Conservation (phyloP, 75 land plant species). For the Pinus albicaulis region DNA sequence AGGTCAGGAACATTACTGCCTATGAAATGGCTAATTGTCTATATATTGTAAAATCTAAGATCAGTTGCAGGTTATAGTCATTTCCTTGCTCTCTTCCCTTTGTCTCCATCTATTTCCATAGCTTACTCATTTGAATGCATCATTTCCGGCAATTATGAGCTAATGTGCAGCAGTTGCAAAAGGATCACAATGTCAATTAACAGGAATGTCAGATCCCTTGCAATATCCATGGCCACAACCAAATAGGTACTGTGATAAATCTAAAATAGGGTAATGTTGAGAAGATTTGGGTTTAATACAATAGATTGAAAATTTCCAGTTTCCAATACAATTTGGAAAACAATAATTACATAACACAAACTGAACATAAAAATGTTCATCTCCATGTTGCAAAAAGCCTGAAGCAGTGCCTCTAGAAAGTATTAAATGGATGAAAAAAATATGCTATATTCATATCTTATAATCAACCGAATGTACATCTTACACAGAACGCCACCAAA, state of each 20-base stretch:
- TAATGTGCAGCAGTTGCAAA: too few relatives aligned
- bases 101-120: neutral
- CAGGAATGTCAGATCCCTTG: neutral
- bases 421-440: neutral
- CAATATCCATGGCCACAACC: neutral
- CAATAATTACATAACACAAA: conserved; percentile 8
- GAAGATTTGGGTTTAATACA: neutral
- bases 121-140: neutral
- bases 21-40: neutral
- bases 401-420: neutral
- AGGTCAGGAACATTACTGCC: neutral
- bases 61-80: neutral
- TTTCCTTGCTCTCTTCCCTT: neutral
- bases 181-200: neutral
- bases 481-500: neutral
- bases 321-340: neutral
- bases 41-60: neutral
- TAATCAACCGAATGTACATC: conserved; percentile 1
- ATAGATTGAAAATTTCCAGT: neutral
- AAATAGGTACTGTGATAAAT: neutral
- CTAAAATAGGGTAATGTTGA: neutral
- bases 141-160: neutral
- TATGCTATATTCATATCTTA: neutral
- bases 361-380: conserved; percentile 1
- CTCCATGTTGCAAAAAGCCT: neutral